Evolutionary conservation across 1,284 basidiomycete genomes (phyloP), one percentile per base, ranked within the genome.

Genomic region (Fistulinella cinereoalba): DNA sequence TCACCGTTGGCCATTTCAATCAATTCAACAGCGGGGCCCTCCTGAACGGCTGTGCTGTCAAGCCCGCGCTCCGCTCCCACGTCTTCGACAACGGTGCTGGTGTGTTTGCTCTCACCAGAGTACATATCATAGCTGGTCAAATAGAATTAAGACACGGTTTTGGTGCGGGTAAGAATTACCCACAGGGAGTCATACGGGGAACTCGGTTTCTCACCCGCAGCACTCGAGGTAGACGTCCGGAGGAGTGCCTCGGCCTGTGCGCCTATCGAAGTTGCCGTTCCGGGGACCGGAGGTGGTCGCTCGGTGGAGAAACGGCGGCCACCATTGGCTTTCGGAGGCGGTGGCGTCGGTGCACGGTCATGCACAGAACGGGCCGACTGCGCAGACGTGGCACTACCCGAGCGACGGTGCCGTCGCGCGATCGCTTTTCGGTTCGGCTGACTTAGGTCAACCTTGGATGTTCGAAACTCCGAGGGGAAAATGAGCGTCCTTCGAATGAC

Each of bases 1-100:
- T 91, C 83, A 21, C 88, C 88, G 60, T 88, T 89, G 12, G 85
- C 85, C 58, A 89, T 70, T 59, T 91, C 85, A 41, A 91, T 75
- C 28, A 91, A 75, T 66, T 91, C 87, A 23, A 91, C 70, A 4
- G 81, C 88, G 46, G 83, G 77, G 4, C 75, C 79, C 43, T 78
- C 64, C 51, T 81, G 80, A 38, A 72, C 50, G 42, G 62, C 52
- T 41, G 67, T 50, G 28, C 52, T 46, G 28, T 59, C 54, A 8
- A 52, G 55, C n/a, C 58, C 57, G 31, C 31, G 54, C 28, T 54
- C 65, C 32, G 41, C 53, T 51, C 52, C 57, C 21, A 54, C 47
- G n/a, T 63, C 58, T 21, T 61, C 65, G 13, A 52, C 52, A 12
- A 50, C 44, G 27, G 60, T 13, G 37, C 50, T 65, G 28, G 65